These are phyloP conservation scores for Rhynchospora pubera DNA, from an alignment of 176 grass and related monocot genomes.

Conservation along the genomic window DNA sequence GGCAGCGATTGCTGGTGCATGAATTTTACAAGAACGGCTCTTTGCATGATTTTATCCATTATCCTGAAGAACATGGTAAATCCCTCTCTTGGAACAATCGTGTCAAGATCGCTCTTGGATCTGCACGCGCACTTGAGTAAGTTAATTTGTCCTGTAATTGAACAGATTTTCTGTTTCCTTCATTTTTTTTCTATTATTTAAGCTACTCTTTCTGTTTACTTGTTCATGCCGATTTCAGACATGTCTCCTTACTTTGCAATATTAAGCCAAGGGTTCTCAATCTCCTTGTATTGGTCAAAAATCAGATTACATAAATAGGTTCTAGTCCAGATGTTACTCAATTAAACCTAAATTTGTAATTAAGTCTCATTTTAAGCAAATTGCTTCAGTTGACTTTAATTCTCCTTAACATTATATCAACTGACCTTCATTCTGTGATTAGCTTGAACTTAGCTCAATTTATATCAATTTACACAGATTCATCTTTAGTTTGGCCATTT, in stretches of 20 bases:
- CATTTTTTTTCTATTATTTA: too few relatives aligned
- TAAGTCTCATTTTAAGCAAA: background rate
- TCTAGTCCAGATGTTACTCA: background rate
- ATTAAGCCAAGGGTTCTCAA: background rate
- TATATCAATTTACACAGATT: background rate
- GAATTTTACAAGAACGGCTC: slow-evolving; percentile 67
- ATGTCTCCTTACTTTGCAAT: background rate
- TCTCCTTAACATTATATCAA: too few relatives aligned
- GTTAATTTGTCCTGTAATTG: slow-evolving; percentile 3
- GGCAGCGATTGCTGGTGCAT: slow-evolving; percentile 68
- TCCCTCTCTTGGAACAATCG: slow-evolving; percentile 68
- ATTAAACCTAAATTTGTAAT: background rate
- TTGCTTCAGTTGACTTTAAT: too few relatives aligned
- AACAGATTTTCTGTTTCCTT: background rate
- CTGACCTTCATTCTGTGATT: background rate
- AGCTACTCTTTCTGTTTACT: too few relatives aligned
- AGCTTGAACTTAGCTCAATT: background rate
- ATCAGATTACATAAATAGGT: background rate
- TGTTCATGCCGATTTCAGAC: background rate
- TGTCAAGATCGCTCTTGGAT: slow-evolving; percentile 80
- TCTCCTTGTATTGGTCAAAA: background rate
- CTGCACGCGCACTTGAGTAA: slow-evolving; percentile 87
- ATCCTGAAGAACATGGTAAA: slow-evolving; percentile 40
- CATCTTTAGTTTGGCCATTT: background rate
- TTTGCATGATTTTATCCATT: slow-evolving; percentile 66